Conservation (phyloP, 1,284 basidiomycete species). For the Cutaneotrichosporon cyanovorans region DNA sequence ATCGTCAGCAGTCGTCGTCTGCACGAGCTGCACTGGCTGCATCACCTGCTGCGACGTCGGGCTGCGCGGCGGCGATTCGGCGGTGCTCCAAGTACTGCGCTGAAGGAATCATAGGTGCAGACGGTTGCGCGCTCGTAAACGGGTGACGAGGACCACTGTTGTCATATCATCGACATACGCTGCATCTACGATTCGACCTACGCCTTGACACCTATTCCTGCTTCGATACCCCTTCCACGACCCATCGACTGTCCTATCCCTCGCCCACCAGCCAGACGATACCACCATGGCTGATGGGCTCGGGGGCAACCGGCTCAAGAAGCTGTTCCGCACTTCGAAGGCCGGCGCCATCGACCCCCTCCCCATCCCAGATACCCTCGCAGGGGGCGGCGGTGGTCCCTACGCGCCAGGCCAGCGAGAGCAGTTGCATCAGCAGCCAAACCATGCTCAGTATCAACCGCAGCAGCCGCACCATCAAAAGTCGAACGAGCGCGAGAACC, state of each 20-base stretch:
- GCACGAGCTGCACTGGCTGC: no score
- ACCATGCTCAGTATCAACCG: background rate
- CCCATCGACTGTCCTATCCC: background rate
- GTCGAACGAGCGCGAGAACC: background rate
- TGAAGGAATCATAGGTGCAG: no score
- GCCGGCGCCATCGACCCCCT: conserved; percentile 4
- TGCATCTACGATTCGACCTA: no score
- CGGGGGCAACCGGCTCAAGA: conserved; percentile 10
- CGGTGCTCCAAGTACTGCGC: no score
- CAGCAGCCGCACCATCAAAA: background rate
- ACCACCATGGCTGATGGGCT: conserved; percentile 6
- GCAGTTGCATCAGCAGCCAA: background rate
- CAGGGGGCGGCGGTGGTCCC: background rate
- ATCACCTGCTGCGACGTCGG: no score
- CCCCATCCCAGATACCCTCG: background rate
- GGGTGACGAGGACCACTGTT: no score
- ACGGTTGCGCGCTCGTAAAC: no score
- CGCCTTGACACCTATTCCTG: no score
- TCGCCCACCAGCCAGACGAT: background rate
- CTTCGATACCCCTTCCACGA: background rate
- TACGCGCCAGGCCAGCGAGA: conserved; percentile 1
- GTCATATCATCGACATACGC: no score
- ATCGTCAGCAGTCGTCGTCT: no score
- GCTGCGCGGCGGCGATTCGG: no score
- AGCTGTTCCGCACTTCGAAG: conserved; percentile 14